A percentile compares a stretch with the other conserved stretches of the same genome.
Conservation (phyloP, 1,284 basidiomycete species). For the Ganoderma sinense region DNA sequence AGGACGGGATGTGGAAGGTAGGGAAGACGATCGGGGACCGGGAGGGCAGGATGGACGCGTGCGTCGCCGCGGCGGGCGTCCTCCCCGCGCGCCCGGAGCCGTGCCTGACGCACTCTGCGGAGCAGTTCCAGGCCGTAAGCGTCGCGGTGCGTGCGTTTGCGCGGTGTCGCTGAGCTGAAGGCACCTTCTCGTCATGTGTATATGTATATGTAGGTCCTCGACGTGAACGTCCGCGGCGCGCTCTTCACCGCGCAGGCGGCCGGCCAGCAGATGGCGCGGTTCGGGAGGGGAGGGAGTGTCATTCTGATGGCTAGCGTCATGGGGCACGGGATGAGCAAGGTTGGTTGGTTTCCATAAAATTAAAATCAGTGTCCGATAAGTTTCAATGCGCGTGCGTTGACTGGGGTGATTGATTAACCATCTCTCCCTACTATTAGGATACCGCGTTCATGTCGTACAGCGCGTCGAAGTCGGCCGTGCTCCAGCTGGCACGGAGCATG, state of each 20-base stretch:
- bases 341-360: constrained; percentile 37
- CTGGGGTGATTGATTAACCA: too few species aligned
- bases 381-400: too few species aligned
- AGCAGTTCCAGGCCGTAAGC: constrained; percentile 70
- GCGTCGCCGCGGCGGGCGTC: constrained; percentile 69
- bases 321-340: constrained; percentile 83
- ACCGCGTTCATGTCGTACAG: constrained; percentile 69
- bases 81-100: constrained; percentile 36
- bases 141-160: not conserved
- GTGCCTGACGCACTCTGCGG: constrained; percentile 73
- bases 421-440: too few species aligned
- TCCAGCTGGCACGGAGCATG: constrained; percentile 85
- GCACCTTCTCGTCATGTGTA: too few species aligned
- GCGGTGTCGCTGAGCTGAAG: not conserved
- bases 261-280: constrained; percentile 78
- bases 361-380: too few species aligned
- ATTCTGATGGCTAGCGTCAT: constrained; percentile 88
- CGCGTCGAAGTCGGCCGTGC: constrained; percentile 79
- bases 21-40: constrained; percentile 66
- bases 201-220: constrained; percentile 77
- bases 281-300: constrained; percentile 77
- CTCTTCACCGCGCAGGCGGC: constrained; percentile 83
- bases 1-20: constrained; percentile 56
- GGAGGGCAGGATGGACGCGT: constrained; percentile 76
- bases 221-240: constrained; percentile 81